Evolutionary conservation across 1,284 basidiomycete genomes (phyloP), one percentile per base, ranked within the genome.

Genomic region (Golubevia pallescens): DNA sequence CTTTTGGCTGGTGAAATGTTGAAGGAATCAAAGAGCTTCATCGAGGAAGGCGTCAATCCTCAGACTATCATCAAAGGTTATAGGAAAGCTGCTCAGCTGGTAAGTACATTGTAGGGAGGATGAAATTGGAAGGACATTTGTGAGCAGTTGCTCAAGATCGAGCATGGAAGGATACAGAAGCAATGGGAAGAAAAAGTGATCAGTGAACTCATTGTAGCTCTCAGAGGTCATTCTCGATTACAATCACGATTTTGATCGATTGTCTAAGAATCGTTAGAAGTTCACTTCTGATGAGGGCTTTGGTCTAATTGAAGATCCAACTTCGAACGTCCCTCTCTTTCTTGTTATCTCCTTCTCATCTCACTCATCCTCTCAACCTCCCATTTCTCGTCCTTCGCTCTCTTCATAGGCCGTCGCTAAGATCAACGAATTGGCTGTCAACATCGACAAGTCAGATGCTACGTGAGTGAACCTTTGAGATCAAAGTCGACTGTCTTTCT

Each of bases 41-140:
- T 99, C 74, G 97, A 99, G 87, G 97, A 99, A 81, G 96, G 95
- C 67, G 94, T 99, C 62, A 97, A 93, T 85, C 93, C 95, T 42
- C 95, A 98, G 87, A 92, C 97, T 78, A 97, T 99, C 87, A 95
- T 96, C 90, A 97, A 97, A 86, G 96, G 95, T 38, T 93, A 96
- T 88, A 89, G 94, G 70, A 91, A 92, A 85, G 95, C 96, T 48
- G 90, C 92, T 28, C 91, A 94, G 85, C 87, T 99, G 86, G 94
- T 94, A 80, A 84, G 90, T 60, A 16, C 8, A 14, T 16, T 38
- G 10, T 38, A 10, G 10, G 34, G 10, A 38, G 34, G 34, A 38
- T 38, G 3, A 4, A 38, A 38, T 4, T 38, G 34, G 34, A 38
- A 38, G 34, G 34, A 38, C n/a, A n/a, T n/a, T n/a, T n/a, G n/a